These are phyloP conservation scores for Xylaria cubensis DNA, from an alignment of 495 filamentous ascomycete species.

Conservation along the genomic window DNA sequence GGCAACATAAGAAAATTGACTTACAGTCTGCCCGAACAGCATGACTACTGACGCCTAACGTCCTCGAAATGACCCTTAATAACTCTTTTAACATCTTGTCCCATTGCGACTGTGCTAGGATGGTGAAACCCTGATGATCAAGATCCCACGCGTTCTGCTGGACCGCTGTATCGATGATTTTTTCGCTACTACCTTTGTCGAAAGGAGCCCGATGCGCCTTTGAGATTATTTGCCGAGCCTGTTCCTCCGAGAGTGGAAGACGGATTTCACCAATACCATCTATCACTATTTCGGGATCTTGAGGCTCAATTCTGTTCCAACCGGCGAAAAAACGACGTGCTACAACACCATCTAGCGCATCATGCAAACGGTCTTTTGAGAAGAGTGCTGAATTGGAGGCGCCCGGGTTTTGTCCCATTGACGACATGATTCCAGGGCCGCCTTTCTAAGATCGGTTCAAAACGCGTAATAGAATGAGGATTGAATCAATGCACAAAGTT, in stretches of 20 bases:
- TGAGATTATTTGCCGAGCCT: slow-evolving; percentile 50
- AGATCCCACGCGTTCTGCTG: not conserved
- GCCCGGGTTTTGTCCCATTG: not conserved
- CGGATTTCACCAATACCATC: slow-evolving; percentile 47
- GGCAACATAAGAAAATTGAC: not conserved
- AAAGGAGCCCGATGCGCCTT: slow-evolving; percentile 53
- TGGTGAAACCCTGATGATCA: not conserved
- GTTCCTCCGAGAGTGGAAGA: slow-evolving; percentile 50
- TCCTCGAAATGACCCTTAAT: not conserved
- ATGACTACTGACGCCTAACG: not conserved
- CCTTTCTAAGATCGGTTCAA: not conserved
- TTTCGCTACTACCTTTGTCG: slow-evolving; percentile 45
- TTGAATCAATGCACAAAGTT: not conserved
- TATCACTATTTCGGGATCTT: slow-evolving; percentile 49
- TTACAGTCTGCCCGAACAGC: not conserved
- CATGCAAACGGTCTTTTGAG: not conserved
- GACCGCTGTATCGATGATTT: not conserved
- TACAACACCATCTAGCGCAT: not conserved
- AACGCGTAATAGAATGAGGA: not conserved
- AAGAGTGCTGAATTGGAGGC: not conserved
- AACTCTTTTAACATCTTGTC: not conserved
- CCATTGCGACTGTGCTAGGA: not conserved
- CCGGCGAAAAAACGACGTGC: not conserved
- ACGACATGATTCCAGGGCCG: not conserved
- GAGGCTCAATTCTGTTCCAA: not conserved